Percentiles rank a stretch among this genome's conserved stretches.
Conservation (phyloP, 257 asterid genomes). For the Nicotiana undulata region DNA sequence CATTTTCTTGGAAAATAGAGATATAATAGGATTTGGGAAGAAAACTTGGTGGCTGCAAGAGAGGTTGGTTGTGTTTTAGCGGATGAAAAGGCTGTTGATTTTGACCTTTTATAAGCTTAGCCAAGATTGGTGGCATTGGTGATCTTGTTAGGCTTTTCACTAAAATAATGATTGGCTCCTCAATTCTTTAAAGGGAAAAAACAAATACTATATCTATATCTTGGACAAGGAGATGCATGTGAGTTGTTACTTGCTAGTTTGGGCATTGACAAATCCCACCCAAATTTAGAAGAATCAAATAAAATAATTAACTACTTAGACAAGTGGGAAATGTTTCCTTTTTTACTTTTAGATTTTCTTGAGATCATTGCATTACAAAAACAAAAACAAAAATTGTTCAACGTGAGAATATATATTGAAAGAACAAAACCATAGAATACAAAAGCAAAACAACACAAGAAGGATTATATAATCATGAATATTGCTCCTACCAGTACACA, state of each 20-base stretch:
- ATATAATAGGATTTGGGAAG: neutral
- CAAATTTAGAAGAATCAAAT: neutral
- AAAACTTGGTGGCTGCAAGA: neutral
- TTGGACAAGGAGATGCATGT: neutral
- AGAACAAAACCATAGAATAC: neutral
- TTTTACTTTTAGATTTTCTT: too few relatives aligned
- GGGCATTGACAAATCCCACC: neutral
- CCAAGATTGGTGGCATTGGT: slow-evolving; percentile 4
- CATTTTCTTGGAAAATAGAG: slow-evolving; percentile 13
- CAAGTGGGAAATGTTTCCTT: neutral
- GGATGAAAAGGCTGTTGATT: neutral
- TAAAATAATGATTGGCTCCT: slow-evolving; percentile 11
- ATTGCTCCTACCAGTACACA: too few relatives aligned
- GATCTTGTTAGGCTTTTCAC: neutral
- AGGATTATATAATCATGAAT: too few relatives aligned
- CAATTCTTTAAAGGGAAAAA: neutral
- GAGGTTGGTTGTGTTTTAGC: neutral
- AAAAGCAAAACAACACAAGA: too few relatives aligned
- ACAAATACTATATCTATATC: neutral
- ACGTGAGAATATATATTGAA: neutral
- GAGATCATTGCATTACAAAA: neutral
- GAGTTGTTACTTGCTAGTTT: neutral
- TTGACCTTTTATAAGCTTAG: neutral
- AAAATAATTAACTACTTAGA: neutral
- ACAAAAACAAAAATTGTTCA: neutral